Evolutionary conservation across 2,329 filamentous ascomycete species (phyloP), one percentile per base, ranked within the genome.

Genomic region (Cordyceps tenuipes): DNA sequence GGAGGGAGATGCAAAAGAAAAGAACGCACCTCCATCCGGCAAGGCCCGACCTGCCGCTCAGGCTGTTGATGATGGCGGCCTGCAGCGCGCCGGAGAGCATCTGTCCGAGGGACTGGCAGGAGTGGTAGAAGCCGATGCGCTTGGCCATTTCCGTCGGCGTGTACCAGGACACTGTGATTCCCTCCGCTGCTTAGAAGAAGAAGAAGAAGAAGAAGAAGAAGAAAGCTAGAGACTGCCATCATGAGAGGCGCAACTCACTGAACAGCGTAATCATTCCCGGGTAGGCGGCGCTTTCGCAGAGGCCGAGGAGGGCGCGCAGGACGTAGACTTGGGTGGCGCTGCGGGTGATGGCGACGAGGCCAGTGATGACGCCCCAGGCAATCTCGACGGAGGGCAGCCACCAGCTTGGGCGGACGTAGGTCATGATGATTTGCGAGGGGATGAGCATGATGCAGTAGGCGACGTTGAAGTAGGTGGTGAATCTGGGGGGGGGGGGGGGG

Each of bases 371-470:
- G 5, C 67, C 67, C 67, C 67, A 68, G n/a, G 65, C 54, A 17
- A 68, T 58, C 43, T 76, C 74, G 21, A 73, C 69, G 1, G 67
- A 65, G 0, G 73, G 73, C 4, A 76, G 70, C 71, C 71, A 75
- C 53, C 72, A 67, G 23, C 70, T 72, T 1, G 73, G 72, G 6
- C 71, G 70, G 23, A 76, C 68, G 52, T 70, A 68, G 6, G 70
- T 75, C 66, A 72, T 66, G 65, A 76, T 71, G 43, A 76, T 64
- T 62, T 72, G 74, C 21, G 70, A 72, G 0, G 73, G 71, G 50
- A 71, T 68, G 51, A 74, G 68, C 50, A 73, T 71, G 71, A 85
- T 71, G 2, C 83, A 78, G 64, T 86, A 86, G 15, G 83, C 83
- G 2, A 81, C 75, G 0, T 80, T 84, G 76, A 82, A 86, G 48